phyloP scores from a whole-genome alignment of 139 green algal genomes.

The Chlorella sorokiniana region DNA sequence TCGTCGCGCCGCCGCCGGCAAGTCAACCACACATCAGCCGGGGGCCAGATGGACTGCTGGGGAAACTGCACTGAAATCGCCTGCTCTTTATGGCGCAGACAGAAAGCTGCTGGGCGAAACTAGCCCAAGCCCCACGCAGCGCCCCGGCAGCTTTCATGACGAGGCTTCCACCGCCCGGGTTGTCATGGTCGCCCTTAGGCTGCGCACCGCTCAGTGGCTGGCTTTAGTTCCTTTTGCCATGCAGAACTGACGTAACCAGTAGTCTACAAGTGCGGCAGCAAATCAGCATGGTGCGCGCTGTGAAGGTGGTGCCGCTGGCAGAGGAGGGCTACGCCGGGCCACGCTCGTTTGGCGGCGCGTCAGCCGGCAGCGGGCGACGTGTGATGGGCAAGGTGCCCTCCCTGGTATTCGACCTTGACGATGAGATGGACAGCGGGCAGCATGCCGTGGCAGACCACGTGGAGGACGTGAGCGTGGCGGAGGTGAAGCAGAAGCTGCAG shows the following conservation, averaged over 20 bases:
- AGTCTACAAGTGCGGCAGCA: neutral
- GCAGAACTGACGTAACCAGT: neutral
- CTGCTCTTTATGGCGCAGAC: too few relatives aligned
- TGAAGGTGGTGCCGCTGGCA: slow-evolving; percentile 21
- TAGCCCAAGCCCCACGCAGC: too few relatives aligned
- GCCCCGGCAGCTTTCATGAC: too few relatives aligned
- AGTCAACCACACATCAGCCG: too few relatives aligned
- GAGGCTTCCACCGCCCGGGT: too few relatives aligned
- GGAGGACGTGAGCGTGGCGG: neutral
- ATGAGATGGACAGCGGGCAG: slow-evolving; percentile 9
- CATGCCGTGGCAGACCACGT: neutral
- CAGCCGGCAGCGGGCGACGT: neutral
- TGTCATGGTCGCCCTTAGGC: too few relatives aligned
- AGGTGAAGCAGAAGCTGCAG: neutral
- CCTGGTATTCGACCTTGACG: slow-evolving; percentile 64
- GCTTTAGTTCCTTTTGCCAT: too few relatives aligned
- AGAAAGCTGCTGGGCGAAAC: too few relatives aligned
- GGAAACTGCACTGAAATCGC: too few relatives aligned
- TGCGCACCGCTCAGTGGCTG: too few relatives aligned
- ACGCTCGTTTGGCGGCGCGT: slow-evolving; percentile 4
- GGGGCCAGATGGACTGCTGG: too few relatives aligned
- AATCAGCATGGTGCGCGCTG: slow-evolving; percentile 13
- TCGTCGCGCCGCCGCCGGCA: too few relatives aligned
- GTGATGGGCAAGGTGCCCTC: slow-evolving; percentile 55
- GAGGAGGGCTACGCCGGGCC: neutral